Conservation (phyloP, 164 flowering plant genomes). For the Umbellularia californica region DNA sequence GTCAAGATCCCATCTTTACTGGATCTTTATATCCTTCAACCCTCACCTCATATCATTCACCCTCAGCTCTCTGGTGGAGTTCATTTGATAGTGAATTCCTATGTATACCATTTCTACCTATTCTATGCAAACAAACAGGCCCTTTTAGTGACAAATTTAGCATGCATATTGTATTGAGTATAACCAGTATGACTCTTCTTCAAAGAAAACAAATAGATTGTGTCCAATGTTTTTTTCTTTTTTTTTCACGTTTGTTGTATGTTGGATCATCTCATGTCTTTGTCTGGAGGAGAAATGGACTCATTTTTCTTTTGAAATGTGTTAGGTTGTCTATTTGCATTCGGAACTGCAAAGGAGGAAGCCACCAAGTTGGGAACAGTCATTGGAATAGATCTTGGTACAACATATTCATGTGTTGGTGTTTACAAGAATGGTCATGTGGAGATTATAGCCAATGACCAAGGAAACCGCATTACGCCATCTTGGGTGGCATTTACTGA, state of each 20-base stretch:
- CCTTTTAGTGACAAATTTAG: too few species aligned
- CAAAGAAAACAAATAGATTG: too few species aligned
- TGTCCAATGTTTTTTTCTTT: not conserved
- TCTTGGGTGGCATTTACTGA: conserved; percentile 90
- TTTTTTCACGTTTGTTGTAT: not conserved
- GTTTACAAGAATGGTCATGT: conserved; percentile 84
- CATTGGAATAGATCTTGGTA: conserved; percentile 82
- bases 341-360: conserved; percentile 61
- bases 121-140: too few species aligned
- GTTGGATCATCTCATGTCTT: not conserved
- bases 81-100: too few species aligned
- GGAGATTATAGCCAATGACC: conserved; percentile 88
- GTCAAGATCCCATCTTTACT: too few species aligned
- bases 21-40: too few species aligned
- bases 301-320: not conserved
- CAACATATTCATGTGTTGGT: conserved; percentile 89
- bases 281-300: not conserved
- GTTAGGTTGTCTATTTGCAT: conserved; percentile 49
- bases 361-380: conserved; percentile 75
- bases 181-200: too few species aligned
- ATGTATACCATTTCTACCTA: too few species aligned
- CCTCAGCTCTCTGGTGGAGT: too few species aligned
- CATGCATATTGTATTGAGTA: too few species aligned
- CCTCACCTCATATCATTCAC: too few species aligned
- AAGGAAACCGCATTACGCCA: conserved; percentile 85